Base-by-base conservation (phyloP, 2,329 filamentous ascomycete species). In the Colletotrichum graminicola region DNA sequence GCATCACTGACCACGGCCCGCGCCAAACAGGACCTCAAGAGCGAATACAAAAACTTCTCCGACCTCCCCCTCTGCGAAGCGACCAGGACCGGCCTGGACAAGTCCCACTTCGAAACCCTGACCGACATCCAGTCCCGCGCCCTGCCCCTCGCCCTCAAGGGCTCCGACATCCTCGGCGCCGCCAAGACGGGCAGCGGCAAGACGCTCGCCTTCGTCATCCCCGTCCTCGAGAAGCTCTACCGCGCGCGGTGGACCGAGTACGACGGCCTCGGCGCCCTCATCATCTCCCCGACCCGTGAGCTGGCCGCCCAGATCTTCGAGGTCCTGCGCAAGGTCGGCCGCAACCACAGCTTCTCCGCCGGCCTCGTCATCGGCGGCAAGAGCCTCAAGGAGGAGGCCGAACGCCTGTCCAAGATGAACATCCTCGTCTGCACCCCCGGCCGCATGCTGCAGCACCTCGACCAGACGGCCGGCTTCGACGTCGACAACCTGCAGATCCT, bases 221-320 rank as follows among this genome's bases (percentile, higher is more conserved):
- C 96, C 1, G 92, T 98, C 0, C 88, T 99, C 61, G 96, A 99
- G 82, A 97, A 95, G 77, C 88, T 99, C 3, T 96, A 97, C 81
- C 91, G 94, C 62, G 90, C 91, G 67, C 93, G 92, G 87, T 98
- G 95, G 91, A 93, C 96, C 21, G 93, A 97, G 76, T 88, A 91
- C 76, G 96, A 99, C 82, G 96, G 96, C 0, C 86, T 99, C 39
- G 95, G 95, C 11, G 96, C 96, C 5, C 88, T 99, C 74, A 94
- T 99, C 75, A 91, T 99, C 65, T 95, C 95, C 0, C 96, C 96
- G 0, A 99, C 96, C 10, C 92, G 96, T 78, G 96, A 99, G 83
- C 86, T 99, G 66, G 95, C 96, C 0, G 96, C 97, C 49, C 96
- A 99, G 81, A 99, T 97, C 73, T 99, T 98, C 78, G 93, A 98